These are phyloP conservation scores for Phytophthora cactorum DNA, from an alignment of 352 stramenopile species.

Conservation along the genomic window DNA sequence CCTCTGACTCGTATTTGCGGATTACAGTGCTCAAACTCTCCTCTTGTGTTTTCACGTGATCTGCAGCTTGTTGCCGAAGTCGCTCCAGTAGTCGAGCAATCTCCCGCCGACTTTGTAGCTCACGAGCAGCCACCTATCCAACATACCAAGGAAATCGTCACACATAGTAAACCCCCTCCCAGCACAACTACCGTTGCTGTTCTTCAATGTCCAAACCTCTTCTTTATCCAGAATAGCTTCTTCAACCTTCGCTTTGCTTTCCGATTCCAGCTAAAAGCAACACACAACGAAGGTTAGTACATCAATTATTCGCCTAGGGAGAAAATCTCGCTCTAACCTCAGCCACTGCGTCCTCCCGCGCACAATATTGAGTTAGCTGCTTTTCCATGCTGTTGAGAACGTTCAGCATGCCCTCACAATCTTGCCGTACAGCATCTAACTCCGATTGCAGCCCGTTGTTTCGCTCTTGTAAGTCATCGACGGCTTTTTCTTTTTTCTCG, in stretches of 20 bases:
- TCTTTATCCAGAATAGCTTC: conserved; percentile 80
- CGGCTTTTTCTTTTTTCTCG: conserved; percentile 56
- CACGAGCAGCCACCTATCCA: conserved; percentile 59
- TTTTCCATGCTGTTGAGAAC: conserved; percentile 88
- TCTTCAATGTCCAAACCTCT: conserved; percentile 43
- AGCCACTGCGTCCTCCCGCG: conserved; percentile 72
- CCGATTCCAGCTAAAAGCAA: conserved; percentile 58
- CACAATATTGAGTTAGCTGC: conserved; percentile 78
- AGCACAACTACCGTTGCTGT: neutral
- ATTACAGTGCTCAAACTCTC: conserved; percentile 38
- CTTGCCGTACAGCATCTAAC: conserved; percentile 69
- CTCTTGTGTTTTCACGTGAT: conserved; percentile 58
- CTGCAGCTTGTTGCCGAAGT: conserved; percentile 51
- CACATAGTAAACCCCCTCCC: neutral
- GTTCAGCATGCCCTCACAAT: conserved; percentile 86
- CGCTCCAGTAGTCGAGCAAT: conserved; percentile 71
- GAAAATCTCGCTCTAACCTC: conserved; percentile 44
- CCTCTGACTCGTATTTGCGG: conserved; percentile 47
- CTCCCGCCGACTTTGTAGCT: conserved; percentile 70
- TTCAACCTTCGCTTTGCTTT: conserved; percentile 77
- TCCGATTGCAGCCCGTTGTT: conserved; percentile 48
- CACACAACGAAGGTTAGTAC: neutral
- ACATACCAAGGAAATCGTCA: neutral
- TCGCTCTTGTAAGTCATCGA: conserved; percentile 64
- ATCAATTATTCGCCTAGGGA: neutral